Percentiles rank a stretch among this genome's conserved stretches.
Evolutionary conservation across 805 yeast species (phyloP).

Genomic region (Ascoidea tarda): DNA sequence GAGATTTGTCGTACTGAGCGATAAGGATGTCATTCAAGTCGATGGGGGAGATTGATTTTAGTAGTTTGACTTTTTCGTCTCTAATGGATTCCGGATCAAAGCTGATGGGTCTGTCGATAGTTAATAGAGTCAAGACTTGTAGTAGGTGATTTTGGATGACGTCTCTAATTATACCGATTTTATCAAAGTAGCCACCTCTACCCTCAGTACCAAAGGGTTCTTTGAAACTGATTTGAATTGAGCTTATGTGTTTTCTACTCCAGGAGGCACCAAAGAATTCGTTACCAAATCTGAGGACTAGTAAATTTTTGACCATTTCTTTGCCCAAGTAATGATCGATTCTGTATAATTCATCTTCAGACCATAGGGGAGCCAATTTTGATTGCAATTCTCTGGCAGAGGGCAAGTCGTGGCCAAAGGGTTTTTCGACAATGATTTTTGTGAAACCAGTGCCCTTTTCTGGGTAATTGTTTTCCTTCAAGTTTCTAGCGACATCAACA

Average conservation of each 20-base stretch:
- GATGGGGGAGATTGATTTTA: constrained; percentile 66
- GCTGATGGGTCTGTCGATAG: constrained; percentile 94
- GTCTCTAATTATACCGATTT: constrained; percentile 90
- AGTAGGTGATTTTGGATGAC: constrained; percentile 96
- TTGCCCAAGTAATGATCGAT: constrained; percentile 97
- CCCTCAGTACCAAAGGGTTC: constrained; percentile 99
- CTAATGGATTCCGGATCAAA: constrained; percentile 86
- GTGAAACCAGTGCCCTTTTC: constrained; percentile 38
- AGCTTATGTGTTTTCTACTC: constrained; percentile 66
- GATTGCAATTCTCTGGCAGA: constrained; percentile 66
- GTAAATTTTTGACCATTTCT: constrained; percentile 91
- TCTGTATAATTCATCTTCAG: constrained; percentile 85
- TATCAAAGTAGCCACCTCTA: constrained; percentile 95
- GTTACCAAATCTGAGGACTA: constrained; percentile 85
- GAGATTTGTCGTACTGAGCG: constrained; percentile 80
- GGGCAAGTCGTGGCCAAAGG: constrained; percentile 86
- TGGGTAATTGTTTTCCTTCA: constrained; percentile 58
- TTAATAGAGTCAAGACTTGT: constrained; percentile 80
- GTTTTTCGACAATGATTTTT: constrained; percentile 88
- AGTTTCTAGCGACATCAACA: constrained; percentile 57
- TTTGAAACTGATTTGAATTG: constrained; percentile 84
- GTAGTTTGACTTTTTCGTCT: constrained; percentile 90
- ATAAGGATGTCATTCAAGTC: constrained; percentile 51
- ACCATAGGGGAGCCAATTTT: constrained; percentile 71
- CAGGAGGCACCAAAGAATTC: constrained; percentile 78